These are phyloP conservation scores for Didymella lethalis DNA, from an alignment of 2,329 filamentous ascomycete species.

Conservation along the genomic window DNA sequence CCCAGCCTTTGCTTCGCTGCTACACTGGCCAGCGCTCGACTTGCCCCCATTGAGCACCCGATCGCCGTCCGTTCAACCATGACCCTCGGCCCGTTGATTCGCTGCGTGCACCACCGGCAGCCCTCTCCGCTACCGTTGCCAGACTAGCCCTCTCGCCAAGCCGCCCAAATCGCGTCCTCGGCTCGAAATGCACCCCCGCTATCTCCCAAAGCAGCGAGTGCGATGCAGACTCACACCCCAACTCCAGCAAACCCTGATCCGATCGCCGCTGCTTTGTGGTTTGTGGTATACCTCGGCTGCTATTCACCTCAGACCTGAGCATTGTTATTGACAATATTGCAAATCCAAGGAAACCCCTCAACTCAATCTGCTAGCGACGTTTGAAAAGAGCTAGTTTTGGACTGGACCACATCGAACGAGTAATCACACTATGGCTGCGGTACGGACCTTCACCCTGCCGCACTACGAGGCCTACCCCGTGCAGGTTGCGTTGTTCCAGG, in stretches of 20 bases:
- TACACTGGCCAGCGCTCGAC: background rate
- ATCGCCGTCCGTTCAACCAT: background rate
- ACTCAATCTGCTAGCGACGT: background rate
- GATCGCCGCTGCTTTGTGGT: slow-evolving; percentile 6
- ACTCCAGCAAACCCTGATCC: background rate
- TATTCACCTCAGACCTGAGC: background rate
- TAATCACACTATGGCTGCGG: slow-evolving; percentile 29
- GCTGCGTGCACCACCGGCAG: slow-evolving; percentile 6
- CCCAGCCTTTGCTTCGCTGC: background rate
- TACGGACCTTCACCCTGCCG: slow-evolving; percentile 76
- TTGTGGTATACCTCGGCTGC: background rate
- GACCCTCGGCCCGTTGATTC: background rate
- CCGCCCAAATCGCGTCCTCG: slow-evolving; percentile 1
- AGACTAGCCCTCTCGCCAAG: slow-evolving; percentile 3
- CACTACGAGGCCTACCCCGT: slow-evolving; percentile 76
- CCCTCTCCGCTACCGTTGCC: slow-evolving; percentile 5
- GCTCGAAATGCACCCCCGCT: slow-evolving; percentile 21
- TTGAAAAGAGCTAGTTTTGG: slow-evolving; percentile 6
- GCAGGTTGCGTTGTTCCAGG: slow-evolving; percentile 76
- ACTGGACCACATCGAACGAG: background rate
- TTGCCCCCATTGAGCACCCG: background rate
- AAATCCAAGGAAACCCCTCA: background rate
- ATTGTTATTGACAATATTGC: background rate
- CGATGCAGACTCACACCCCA: slow-evolving; percentile 8
- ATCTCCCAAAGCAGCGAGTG: slow-evolving; percentile 27